Evolutionary conservation across 805 yeast genomes (phyloP), one percentile per base, ranked within the genome.

Genomic region (Saccharomyces kudriavzevii): DNA sequence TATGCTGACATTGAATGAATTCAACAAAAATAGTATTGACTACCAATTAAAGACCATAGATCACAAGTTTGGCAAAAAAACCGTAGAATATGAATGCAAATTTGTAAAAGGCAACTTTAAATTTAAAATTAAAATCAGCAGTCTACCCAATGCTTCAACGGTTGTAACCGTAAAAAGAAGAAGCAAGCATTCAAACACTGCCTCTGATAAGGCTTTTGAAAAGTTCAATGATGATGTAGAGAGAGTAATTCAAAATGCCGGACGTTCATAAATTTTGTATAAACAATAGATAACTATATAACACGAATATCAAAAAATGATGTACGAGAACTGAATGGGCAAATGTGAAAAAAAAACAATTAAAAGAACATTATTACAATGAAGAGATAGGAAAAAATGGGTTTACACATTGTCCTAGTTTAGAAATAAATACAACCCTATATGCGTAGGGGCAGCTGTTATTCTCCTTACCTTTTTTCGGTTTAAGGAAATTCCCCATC

Each of bases 71-170:
- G 27, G 27, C 6, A 56, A 28, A 13, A 64, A 64, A 30, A 58
- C 48, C 29, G 66, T 68, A 9, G 68, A 61, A 35, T 68, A 67
- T 49, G 61, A 62, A 46, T 68, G 72, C 51, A 58, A 52, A 47
- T 66, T 66, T 52, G 60, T 54, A 13, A 51, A 59, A 31, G 67
- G 67, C 4, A 62, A 62, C 17, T 65, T 60, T 54, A 60, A 59
- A 25, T 67, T 67, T 54, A 62, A 58, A 51, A 60, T 68, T 10
- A 64, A 55, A 31, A 63, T 67, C 43, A 55, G 17, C 35, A 47
- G 3, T 45, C 13, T n/a, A 49, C 49, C 22, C 14, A 50, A 43
- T 17, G 25, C 24, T 10, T 17, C 46, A 2, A 58, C 65, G 1
- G 29, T 59, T 10, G 49, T 64, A 4, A 61, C 60, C 5, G 52